Evolutionary conservation across 1,284 basidiomycete species (phyloP).

Genomic region (Puccinia polysora): DNA sequence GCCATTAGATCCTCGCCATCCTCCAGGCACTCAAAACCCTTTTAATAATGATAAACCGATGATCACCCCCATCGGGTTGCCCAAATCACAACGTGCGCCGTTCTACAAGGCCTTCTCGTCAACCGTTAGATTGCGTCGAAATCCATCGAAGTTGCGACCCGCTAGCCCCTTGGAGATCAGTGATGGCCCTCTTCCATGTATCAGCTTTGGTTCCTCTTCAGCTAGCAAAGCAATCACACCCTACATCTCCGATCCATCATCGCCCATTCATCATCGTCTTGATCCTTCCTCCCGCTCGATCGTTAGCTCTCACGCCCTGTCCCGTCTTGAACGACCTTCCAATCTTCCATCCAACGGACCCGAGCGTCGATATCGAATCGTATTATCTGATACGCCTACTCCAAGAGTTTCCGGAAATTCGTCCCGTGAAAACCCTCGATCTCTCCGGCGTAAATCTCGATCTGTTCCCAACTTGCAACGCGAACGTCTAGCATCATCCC

Average conservation of each 20-base stretch:
- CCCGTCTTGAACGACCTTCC: neutral
- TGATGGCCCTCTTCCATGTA: constrained; percentile 5
- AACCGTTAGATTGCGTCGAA: neutral
- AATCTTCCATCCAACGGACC: neutral
- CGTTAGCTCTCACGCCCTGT: neutral
- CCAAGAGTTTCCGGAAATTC: too few relatives aligned
- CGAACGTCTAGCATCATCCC: neutral
- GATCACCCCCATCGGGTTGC: too few relatives aligned
- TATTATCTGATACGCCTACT: neutral
- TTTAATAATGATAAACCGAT: too few relatives aligned
- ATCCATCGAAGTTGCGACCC: neutral
- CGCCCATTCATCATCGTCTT: neutral
- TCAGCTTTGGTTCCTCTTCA: neutral
- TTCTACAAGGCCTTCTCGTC: neutral
- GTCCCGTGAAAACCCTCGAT: too few relatives aligned
- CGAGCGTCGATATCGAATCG: constrained; percentile 1
- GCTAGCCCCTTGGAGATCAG: constrained; percentile 2
- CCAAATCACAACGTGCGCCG: neutral
- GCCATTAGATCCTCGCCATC: too few relatives aligned
- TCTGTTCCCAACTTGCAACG: constrained; percentile 6
- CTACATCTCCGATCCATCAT: neutral
- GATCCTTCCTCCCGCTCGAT: neutral
- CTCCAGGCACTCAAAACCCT: too few relatives aligned
- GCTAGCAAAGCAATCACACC: neutral
- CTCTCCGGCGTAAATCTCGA: constrained; percentile 2